Base-by-base conservation (phyloP, 768 basidiomycete genomes). In the Mycena venus region DNA sequence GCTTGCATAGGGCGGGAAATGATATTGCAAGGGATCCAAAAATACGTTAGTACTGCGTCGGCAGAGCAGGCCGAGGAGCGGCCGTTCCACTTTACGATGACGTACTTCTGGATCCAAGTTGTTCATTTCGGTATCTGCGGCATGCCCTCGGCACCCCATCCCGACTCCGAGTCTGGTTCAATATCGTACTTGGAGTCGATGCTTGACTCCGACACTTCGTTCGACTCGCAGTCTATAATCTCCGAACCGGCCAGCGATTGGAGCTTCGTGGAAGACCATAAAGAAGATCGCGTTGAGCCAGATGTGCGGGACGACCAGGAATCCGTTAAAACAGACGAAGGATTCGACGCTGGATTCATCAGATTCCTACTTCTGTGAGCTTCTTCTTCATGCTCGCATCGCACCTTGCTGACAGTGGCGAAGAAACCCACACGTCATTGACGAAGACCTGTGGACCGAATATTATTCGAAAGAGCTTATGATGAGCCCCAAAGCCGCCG, bases 51-150 rank as follows among this genome's bases (percentile, higher is more conserved):
- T 69, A 86, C 86, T 66, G 62, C 78, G 14, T 67, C 82, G 61
- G 86, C 83, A 75, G 55, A 80, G 31, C 83, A 86, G 58, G 84
- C 86, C 4, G 81, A 80, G 4, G 83, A 81, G 7, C 82, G 83
- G 19, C 79, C 84, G 27, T 88, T 87, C 75, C 85, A 88, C 68
- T 66, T 87, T 47, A 86, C 86, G 23, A 87, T 89, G 88, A 86
- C 88, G 0, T 89, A 88, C 70, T 88, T 88, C 77, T 88, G 88
- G 87, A 85, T 88, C 64, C 87, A 89, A 75, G 82, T 88, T 29
- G 86, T 88, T 17, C 87, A 88, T 68, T 85, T 88, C 62, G 87
- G 86, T 0, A 88, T 88, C 59, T 83, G 79, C 12, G 85, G 83
- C 67, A 84, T 83, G 47, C 68, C 75, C 8, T 69, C 73, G 8